These are phyloP conservation scores for Talaromyces borbonicus DNA, from an alignment of 495 filamentous ascomycete species.

Conservation along the genomic window DNA sequence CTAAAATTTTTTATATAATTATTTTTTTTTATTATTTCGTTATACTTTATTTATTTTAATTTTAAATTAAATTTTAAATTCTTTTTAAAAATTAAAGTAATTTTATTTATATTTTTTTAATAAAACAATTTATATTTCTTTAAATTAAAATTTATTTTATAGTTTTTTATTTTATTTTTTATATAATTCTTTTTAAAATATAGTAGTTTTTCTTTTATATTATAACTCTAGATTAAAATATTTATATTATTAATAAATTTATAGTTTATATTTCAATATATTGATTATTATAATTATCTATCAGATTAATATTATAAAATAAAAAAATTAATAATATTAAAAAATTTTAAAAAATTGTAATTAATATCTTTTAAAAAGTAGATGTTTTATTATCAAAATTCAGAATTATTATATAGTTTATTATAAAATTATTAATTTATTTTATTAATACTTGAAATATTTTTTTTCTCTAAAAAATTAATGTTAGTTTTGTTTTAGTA, in stretches of 20 bases:
- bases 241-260: too few relatives aligned
- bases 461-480: too few relatives aligned
- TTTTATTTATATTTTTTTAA: background rate
- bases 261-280: too few relatives aligned
- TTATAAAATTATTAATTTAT: too few relatives aligned
- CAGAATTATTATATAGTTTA: too few relatives aligned
- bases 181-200: slow-evolving; percentile 1
- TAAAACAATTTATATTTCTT: slow-evolving; percentile 2
- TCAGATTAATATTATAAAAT: too few relatives aligned
- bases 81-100: background rate
- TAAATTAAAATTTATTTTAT: background rate
- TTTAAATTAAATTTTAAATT: background rate
- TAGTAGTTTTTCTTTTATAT: background rate
- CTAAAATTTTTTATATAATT: background rate
- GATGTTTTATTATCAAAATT: too few relatives aligned
- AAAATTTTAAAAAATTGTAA: too few relatives aligned
- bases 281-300: background rate
- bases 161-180: slow-evolving; percentile 7
- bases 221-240: background rate
- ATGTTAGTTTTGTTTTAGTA: too few relatives aligned
- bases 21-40: background rate
- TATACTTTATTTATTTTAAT: background rate
- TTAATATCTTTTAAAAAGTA: too few relatives aligned
- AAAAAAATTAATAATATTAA: too few relatives aligned
- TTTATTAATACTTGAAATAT: too few relatives aligned